Base-by-base conservation (phyloP, 140 eudicot species). In the Anethum foeniculum region DNA sequence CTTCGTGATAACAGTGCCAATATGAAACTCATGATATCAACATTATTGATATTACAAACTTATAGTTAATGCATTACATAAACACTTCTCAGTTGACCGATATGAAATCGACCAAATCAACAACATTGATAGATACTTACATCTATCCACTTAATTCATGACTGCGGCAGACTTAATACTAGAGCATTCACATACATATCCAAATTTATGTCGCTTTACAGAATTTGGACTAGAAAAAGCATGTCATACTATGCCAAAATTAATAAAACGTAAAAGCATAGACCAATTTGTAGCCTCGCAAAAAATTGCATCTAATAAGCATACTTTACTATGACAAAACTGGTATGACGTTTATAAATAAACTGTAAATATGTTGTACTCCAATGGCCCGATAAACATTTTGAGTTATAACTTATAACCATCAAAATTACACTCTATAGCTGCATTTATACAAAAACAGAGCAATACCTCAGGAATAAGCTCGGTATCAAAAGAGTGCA, bases 401-500 rank as follows among this genome's bases (percentile, higher is more conserved):
- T 28, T 74, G 34, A 74, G 44, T 25, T 75, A 23, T 23, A 47
- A 0, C 32, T 32, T 28, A 5, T 43, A 38, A 8, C 76, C 3
- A 36, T 39, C 2, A 36, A 71, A 38, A 38, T 38, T 7, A n/a
- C 32, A 47, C 4, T n/a, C 16, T 27, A 12, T 47, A 47, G 16
- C 1, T 62, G 23, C 1, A 60, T 21, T n/a, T 10, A 46, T 60
- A 23, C 67, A 56, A 18, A 56, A n/a, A 12, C 74, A 15, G 10
- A 68, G n/a, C n/a, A 32, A 68, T 71, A 94, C 99, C 97, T 95
- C 96, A 1, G 99, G 76, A 19, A 95, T 88, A 76, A 95, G 93
- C 88, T 95, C 99, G 1, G 97, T 90, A 85, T 95, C 99, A 41
- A 89, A 87, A 15, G 97, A 91, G 86, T 95, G 99, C 83, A 95